Percentiles rank a stretch among this genome's conserved stretches.
These are phyloP conservation scores for Heliamphora pulchella DNA, from an alignment of 179 eudicot species.

Conservation along the genomic window DNA sequence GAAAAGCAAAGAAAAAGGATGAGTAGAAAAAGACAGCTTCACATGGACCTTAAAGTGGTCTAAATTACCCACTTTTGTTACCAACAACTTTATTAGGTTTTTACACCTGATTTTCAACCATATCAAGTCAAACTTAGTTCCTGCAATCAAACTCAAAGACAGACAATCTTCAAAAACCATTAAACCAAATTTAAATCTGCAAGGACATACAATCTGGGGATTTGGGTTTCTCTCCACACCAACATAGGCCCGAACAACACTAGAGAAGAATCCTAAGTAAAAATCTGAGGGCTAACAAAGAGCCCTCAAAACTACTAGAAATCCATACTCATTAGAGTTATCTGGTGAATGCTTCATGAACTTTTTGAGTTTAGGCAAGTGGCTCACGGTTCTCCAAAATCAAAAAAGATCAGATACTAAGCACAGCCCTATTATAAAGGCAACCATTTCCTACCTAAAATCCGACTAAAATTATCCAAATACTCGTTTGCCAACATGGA, in stretches of 20 bases:
- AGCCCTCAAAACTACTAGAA: not conserved
- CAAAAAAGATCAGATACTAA: not conserved
- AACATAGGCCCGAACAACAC: not conserved
- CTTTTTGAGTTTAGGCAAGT: not conserved
- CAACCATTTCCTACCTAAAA: not conserved
- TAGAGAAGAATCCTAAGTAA: not conserved
- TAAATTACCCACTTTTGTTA: conserved; percentile 6
- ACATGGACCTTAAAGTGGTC: conserved; percentile 17
- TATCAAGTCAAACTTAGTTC: not conserved
- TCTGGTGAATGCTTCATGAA: not conserved
- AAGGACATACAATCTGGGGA: too few species aligned
- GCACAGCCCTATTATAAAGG: not conserved
- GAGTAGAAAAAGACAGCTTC: conserved; percentile 21
- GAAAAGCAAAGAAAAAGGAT: conserved; percentile 15
- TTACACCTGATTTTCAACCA: not conserved
- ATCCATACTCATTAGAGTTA: not conserved
- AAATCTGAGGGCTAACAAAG: not conserved
- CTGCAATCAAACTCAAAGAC: not conserved
- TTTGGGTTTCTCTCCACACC: not conserved
- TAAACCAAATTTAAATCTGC: not conserved
- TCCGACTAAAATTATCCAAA: conserved; percentile 5
- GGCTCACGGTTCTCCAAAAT: not conserved
- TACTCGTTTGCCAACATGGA: not conserved
- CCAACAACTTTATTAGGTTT: conserved; percentile 3
- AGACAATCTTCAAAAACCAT: not conserved